Conservation (phyloP, 306 rosid genomes). For the Herpetospermum pedunculosum region DNA sequence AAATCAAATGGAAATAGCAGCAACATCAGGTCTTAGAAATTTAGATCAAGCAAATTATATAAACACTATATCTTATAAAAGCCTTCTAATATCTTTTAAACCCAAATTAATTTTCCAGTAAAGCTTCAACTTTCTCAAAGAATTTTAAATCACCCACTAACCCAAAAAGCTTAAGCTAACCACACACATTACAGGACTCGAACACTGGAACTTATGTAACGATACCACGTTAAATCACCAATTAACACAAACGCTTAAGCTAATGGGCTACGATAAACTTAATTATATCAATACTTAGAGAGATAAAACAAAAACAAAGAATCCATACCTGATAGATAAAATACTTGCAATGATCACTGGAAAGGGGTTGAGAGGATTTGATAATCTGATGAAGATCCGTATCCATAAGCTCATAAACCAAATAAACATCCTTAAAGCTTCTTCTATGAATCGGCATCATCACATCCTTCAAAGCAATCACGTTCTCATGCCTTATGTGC, state of each 20-base stretch:
- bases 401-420: constrained; percentile 94
- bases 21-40: not conserved
- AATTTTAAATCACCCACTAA: no score
- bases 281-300: no score
- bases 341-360: constrained; percentile 66
- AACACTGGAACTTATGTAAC: no score
- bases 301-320: constrained; percentile 6
- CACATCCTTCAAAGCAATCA: constrained; percentile 75
- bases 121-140: not conserved
- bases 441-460: constrained; percentile 57
- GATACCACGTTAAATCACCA: no score
- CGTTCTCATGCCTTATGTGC: constrained; percentile 62
- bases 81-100: not conserved
- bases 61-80: not conserved
- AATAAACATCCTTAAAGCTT: constrained; percentile 67
- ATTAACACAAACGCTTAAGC: no score
- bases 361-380: constrained; percentile 56
- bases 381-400: constrained; percentile 80
- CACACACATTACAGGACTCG: no score
- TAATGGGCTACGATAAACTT: no score
- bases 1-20: not conserved
- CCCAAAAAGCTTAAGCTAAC: no score
- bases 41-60: not conserved
- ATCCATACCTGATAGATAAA: constrained; percentile 64
- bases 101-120: not conserved